Base-by-base conservation (phyloP, 1,284 basidiomycete species). In the Puccinia hordei region DNA sequence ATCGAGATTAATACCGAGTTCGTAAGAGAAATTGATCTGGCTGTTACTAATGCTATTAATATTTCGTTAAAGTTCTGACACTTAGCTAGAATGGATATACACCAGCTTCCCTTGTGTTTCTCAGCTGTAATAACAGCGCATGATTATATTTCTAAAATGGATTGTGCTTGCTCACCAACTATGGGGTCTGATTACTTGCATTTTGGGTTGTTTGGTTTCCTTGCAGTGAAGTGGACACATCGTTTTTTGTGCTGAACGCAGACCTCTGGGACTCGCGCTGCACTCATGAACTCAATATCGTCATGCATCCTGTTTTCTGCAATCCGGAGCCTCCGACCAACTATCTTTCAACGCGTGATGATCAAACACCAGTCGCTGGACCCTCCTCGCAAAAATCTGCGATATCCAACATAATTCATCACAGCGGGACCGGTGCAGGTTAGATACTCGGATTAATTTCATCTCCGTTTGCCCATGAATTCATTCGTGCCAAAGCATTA, bases 171-270 rank as follows among this genome's bases (percentile, higher is more conserved):
- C 1, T n/a, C 12, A 30, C 6, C n/a, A 13, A 33, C 4, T 30
- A 35, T 82, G 72, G 78, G 78, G 76, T 81, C 38, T 41, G 33
- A 38, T 41, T 27, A 35, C 19, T 35, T 53, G 72, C 73, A 55
- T 81, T 19, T 24, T 13, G 9, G n/a, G 4, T 82, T 83, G 81
- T 84, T 71, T 75, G 55, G 24, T 19, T 44, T 35, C 30, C 41
- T 46, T 69, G 27, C 17, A 95, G 94, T 82, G 91, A 93, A 72
- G 88, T 95, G 73, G 92, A 95, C 85, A 90, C 89, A 81, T 92
- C 92, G 0, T 94, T 93, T 86, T 92, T 96, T 84, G 86, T 96
- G 65, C 91, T 94, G 35, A 93, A 92, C 63, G 93, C 93, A 19
- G 94, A 95, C 86, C 87, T 95, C 0, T 78, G 75, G 75, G 65